Evolutionary conservation across 1,139 yeast species (phyloP).

Genomic region (Yamadazyma blattariae): DNA sequence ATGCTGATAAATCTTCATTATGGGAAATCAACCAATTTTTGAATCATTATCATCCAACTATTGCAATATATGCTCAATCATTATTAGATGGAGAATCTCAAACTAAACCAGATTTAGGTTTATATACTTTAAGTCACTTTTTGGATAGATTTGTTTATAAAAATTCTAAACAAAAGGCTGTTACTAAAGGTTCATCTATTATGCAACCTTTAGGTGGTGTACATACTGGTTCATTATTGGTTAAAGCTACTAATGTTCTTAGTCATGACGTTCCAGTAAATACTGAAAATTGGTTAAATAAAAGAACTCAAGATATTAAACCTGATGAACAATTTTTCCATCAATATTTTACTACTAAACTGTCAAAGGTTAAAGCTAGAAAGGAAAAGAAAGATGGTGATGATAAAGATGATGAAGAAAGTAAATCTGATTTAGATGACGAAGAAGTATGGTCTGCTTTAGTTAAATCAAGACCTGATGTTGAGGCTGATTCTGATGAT

Average conservation of each 20-base stretch:
- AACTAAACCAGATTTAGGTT: conserved; percentile 78
- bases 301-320: conserved; percentile 61
- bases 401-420: conserved; percentile 14
- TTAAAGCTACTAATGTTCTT: conserved; percentile 57
- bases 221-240: conserved; percentile 73
- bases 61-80: conserved; percentile 73
- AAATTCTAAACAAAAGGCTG: conserved; percentile 77
- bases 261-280: conserved; percentile 63
- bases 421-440: conserved; percentile 60
- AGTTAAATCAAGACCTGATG: conserved; percentile 80
- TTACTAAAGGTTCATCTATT: conserved; percentile 79
- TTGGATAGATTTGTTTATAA: conserved; percentile 93
- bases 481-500: conserved; percentile 54
- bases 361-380: conserved; percentile 41
- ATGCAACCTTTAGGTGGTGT: conserved; percentile 98
- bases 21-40: conserved; percentile 83
- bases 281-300: conserved; percentile 77
- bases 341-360: conserved; percentile 75
- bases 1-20: conserved; percentile 74
- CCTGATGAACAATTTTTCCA: conserved; percentile 91
- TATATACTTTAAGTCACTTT: conserved; percentile 85
- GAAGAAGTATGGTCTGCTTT: conserved; percentile 88
- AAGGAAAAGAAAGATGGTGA: conserved; percentile 19
- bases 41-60: conserved; percentile 90
- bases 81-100: conserved; percentile 46